Evolutionary conservation across 2,329 filamentous ascomycete species (phyloP).

Genomic region (Paecilomyces formosus): DNA sequence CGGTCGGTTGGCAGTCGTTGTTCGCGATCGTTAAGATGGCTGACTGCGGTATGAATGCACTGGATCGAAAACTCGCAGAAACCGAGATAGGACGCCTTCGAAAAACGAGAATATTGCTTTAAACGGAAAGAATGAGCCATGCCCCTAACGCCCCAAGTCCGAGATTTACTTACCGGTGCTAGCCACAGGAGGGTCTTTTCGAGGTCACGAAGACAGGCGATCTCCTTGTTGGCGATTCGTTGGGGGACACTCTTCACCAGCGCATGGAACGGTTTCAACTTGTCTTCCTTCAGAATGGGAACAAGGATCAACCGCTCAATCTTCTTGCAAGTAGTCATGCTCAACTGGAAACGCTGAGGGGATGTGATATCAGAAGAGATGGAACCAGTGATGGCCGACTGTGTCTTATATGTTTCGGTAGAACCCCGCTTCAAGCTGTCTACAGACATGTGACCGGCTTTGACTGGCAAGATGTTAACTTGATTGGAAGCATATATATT

Average conservation of each 20-base stretch:
- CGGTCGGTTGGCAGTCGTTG: slow-evolving; percentile 76
- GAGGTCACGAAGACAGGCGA: slow-evolving; percentile 84
- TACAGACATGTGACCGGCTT: slow-evolving; percentile 17
- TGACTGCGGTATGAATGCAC: slow-evolving; percentile 83
- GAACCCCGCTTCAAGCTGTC: slow-evolving; percentile 10
- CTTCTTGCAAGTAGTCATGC: slow-evolving; percentile 62
- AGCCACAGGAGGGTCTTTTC: slow-evolving; percentile 89
- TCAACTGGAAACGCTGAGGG: slow-evolving; percentile 54
- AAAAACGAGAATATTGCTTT: slow-evolving; percentile 61
- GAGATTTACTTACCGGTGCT: slow-evolving; percentile 76
- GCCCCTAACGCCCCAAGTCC: slow-evolving; percentile 56
- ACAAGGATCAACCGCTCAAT: slow-evolving; percentile 72
- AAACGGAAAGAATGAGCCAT: slow-evolving; percentile 57
- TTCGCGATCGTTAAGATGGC: slow-evolving; percentile 77
- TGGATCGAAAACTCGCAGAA: slow-evolving; percentile 88
- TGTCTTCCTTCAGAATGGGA: slow-evolving; percentile 66
- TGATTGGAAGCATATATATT: slow-evolving; percentile 7
- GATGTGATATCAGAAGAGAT: slow-evolving; percentile 42
- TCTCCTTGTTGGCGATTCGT: slow-evolving; percentile 75
- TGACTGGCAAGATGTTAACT: slow-evolving; percentile 13
- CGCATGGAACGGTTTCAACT: slow-evolving; percentile 71
- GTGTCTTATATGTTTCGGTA: slow-evolving; percentile 30
- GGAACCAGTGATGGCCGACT: slow-evolving; percentile 56
- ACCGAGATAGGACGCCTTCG: slow-evolving; percentile 70
- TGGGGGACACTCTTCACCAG: slow-evolving; percentile 71